These are phyloP conservation scores for Bolboschoenus planiculmis DNA, from an alignment of 176 grass and related monocot genomes.

Conservation along the genomic window DNA sequence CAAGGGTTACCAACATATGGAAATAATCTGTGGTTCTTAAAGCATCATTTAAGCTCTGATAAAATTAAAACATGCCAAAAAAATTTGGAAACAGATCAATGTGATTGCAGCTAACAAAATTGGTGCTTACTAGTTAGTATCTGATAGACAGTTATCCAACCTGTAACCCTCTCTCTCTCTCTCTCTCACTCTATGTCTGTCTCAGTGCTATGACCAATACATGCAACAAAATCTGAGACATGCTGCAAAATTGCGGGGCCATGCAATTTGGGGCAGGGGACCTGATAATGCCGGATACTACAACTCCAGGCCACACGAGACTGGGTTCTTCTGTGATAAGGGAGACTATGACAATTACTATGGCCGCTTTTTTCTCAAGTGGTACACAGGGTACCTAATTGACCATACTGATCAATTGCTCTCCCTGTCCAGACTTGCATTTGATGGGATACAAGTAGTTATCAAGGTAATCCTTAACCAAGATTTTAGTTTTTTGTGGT, in stretches of 20 bases:
- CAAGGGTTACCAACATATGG: not conserved
- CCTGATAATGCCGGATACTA: slow-evolving; percentile 89
- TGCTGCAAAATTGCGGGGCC: slow-evolving; percentile 58
- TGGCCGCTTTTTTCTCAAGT: slow-evolving; percentile 86
- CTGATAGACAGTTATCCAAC: not conserved
- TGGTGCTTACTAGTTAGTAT: not conserved
- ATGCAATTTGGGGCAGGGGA: slow-evolving; percentile 84
- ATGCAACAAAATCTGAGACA: slow-evolving; percentile 75
- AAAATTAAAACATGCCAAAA: not conserved
- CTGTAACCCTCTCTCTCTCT: not conserved
- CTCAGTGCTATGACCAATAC: slow-evolving; percentile 84
- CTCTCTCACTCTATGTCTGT: not conserved
- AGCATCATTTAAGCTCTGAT: not conserved
- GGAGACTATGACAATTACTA: slow-evolving; percentile 90
- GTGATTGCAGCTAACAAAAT: too few species aligned
- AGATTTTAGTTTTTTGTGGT: slow-evolving; percentile 18
- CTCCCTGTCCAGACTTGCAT: slow-evolving; percentile 76
- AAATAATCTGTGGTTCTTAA: not conserved
- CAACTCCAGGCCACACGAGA: slow-evolving; percentile 87
- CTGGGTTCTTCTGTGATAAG: slow-evolving; percentile 85
- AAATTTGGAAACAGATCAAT: not conserved
- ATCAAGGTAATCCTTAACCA: slow-evolving; percentile 47
- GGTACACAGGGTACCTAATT: slow-evolving; percentile 72
- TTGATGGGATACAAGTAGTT: slow-evolving; percentile 72
- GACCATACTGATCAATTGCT: slow-evolving; percentile 77